Base-by-base conservation (phyloP, 371 early-diverging fungal species). In the Entomophthora muscae region DNA sequence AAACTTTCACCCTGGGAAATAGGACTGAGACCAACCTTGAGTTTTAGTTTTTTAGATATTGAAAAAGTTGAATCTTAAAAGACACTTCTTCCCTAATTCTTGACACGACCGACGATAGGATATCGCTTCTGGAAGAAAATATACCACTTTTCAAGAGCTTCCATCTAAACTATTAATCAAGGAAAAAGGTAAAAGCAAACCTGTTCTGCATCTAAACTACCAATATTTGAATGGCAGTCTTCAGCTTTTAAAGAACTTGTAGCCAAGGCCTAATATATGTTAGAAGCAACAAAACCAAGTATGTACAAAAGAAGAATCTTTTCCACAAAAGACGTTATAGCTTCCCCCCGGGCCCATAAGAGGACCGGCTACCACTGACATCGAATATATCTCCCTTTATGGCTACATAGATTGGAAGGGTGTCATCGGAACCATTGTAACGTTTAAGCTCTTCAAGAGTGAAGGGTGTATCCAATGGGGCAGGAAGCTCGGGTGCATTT, bases 341-440 rank as follows among this genome's bases (percentile, higher is more conserved):
- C 83, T 79, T n/a, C 32, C 75, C 75, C 23, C 78, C 84, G 31
- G 77, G 75, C 22, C 83, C 84, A 68, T 91, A 91, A 62, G 82
- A 74, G 32, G 74, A 73, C 27, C 72, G 74, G 64, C 85, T 88
- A 53, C 72, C 70, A 0, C 82, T 71, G 3, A 92, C 92, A 68
- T 92, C 90, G 67, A 85, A 92, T 1, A 92, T 78, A 57, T 75
- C 78, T 7, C 90, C 90, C 64, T 85, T 87, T 67, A 92, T 81
- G 31, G 85, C 90, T 21, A 92, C 79, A 68, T 88, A 92, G 65
- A 90, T 83, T 22, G 87, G 83, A 66, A 74, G 70, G 27, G 69
- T 70, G 10, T 79, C 77, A 64, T 87, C 81, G 10, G 73, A 66
- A 55, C 91, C 91, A 68, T 90, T 82, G 65, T 80, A 80, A 66